Percentiles rank a stretch among this genome's conserved stretches.
Evolutionary conservation across 2,329 filamentous ascomycete species (phyloP).

Genomic region (Aureobasidium zeae): DNA sequence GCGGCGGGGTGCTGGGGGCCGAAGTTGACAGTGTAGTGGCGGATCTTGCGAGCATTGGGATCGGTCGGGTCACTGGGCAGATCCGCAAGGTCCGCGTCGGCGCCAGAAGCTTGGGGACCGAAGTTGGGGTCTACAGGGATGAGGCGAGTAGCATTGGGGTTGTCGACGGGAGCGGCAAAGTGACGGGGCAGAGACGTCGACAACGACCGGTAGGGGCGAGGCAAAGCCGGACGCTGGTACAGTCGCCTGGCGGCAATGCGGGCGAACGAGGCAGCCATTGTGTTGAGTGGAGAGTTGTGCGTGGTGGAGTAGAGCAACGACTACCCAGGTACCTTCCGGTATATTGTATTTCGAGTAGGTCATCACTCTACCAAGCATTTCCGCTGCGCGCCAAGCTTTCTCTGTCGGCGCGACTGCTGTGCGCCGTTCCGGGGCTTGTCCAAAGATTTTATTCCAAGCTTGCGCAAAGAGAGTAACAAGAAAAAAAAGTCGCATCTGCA

Average conservation of each 20-base stretch:
- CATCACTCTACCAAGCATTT: neutral
- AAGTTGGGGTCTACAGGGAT: conserved; percentile 59
- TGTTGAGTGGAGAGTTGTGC: neutral
- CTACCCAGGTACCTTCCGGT: too few species aligned
- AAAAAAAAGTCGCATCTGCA: conserved; percentile 5
- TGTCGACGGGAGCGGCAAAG: conserved; percentile 48
- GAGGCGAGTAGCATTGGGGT: conserved; percentile 50
- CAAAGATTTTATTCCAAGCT: too few species aligned
- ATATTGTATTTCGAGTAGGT: conserved; percentile 5
- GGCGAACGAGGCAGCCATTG: conserved; percentile 61
- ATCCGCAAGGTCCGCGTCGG: conserved; percentile 35
- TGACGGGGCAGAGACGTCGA: conserved; percentile 55
- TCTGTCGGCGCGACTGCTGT: neutral
- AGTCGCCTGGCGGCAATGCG: conserved; percentile 63
- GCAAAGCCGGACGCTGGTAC: conserved; percentile 46
- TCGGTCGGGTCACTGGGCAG: conserved; percentile 36
- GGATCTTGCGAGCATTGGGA: conserved; percentile 68
- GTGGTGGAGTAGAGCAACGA: conserved; percentile 3
- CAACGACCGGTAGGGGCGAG: conserved; percentile 46
- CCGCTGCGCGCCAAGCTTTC: neutral
- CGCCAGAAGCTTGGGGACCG: conserved; percentile 37
- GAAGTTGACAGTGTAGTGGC: conserved; percentile 99
- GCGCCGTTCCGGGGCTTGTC: neutral
- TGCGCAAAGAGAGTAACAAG: neutral
- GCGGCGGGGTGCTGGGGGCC: conserved; percentile 97